Evolutionary conservation across 805 yeast species (phyloP).

Genomic region (Tetrapisispora arboricola): DNA sequence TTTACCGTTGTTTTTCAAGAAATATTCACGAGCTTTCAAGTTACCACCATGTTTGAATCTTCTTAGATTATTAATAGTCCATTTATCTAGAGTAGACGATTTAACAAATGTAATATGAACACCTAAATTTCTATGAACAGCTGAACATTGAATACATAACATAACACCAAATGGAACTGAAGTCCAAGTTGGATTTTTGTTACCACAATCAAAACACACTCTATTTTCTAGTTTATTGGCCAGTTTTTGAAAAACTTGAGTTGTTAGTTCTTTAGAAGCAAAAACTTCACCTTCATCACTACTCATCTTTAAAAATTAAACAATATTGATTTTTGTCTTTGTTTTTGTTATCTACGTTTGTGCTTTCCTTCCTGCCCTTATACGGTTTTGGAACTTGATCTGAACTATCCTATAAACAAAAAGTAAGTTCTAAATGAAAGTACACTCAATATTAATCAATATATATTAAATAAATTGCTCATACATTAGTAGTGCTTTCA

Average conservation of each 20-base stretch:
- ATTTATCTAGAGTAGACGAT: constrained; percentile 83
- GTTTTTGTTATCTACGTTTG: background rate
- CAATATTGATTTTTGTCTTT: background rate
- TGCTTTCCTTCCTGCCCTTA: background rate
- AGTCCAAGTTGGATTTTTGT: constrained; percentile 96
- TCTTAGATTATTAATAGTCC: constrained; percentile 86
- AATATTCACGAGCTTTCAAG: constrained; percentile 72
- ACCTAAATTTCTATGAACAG: constrained; percentile 91
- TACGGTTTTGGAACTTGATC: too few relatives aligned
- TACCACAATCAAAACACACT: constrained; percentile 86
- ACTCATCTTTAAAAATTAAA: constrained; percentile 13
- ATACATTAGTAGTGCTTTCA: too few relatives aligned
- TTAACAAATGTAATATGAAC: constrained; percentile 94
- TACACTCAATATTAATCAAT: too few relatives aligned
- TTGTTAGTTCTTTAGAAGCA: constrained; percentile 62
- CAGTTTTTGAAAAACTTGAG: constrained; percentile 51
- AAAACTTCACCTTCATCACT: constrained; percentile 26
- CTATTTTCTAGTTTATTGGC: constrained; percentile 62
- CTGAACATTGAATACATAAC: constrained; percentile 88
- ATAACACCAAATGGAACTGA: constrained; percentile 93
- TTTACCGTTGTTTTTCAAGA: constrained; percentile 77
- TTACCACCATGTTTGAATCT: constrained; percentile 93
- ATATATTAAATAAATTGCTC: too few relatives aligned
- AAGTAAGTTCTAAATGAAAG: too few relatives aligned
- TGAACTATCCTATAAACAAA: too few relatives aligned